Conservation (phyloP, 345 rosid genomes). For the Barbarea vulgaris region DNA sequence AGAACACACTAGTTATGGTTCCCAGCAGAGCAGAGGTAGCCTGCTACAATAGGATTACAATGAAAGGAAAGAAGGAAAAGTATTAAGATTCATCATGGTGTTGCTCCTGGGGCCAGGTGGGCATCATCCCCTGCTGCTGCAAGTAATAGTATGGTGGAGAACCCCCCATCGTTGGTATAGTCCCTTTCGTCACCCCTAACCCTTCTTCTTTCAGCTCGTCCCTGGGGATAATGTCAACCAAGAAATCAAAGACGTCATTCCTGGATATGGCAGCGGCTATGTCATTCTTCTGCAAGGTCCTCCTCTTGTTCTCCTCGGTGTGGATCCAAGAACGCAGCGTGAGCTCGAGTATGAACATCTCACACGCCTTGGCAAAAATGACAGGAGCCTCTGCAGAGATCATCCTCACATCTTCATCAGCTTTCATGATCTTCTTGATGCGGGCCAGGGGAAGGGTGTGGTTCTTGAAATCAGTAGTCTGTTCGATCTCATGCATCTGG, state of each 20-base stretch:
- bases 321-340: slow-evolving; percentile 64
- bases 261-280: slow-evolving; percentile 61
- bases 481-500: slow-evolving; percentile 63
- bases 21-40: background rate
- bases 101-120: slow-evolving; percentile 30
- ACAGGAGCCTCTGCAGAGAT: slow-evolving; percentile 65
- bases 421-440: slow-evolving; percentile 69
- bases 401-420: slow-evolving; percentile 65
- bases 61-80: background rate
- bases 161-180: slow-evolving; percentile 41
- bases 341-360: slow-evolving; percentile 59
- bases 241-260: slow-evolving; percentile 61
- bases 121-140: slow-evolving; percentile 49
- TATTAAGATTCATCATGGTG: slow-evolving; percentile 17
- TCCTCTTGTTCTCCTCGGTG: slow-evolving; percentile 63
- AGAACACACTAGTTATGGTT: slow-evolving; percentile 13
- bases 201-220: slow-evolving; percentile 63
- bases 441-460: slow-evolving; percentile 62
- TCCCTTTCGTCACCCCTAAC: slow-evolving; percentile 50
- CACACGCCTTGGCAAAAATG: slow-evolving; percentile 65
- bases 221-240: slow-evolving; percentile 58
- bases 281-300: slow-evolving; percentile 64
- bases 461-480: slow-evolving; percentile 55
- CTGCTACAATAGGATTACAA: background rate
- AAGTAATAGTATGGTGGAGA: slow-evolving; percentile 52